Base-by-base conservation (phyloP, 768 basidiomycete species). In the Arthromyces matolae region DNA sequence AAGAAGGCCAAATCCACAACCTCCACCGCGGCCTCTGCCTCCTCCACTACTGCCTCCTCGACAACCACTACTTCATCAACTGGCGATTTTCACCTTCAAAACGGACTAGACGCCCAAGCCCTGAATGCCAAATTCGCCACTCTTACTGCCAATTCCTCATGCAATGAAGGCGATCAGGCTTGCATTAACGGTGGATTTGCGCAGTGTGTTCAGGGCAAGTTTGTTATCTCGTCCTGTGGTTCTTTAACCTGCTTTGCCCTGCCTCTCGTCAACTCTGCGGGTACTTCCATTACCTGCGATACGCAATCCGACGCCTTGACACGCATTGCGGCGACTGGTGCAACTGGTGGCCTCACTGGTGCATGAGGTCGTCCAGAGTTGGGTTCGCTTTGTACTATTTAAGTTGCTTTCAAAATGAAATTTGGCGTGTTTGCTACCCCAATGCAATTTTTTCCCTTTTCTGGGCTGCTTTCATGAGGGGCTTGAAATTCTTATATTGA, bases 241-340 rank as follows among this genome's bases (percentile, higher is more conserved):
- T 60, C 65, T 2, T 57, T 68, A 24, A 64, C 61, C 4, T 81
- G 79, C 42, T 68, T 68, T 24, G 78, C 78, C 4, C 71, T 81
- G 38, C 79, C 80, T 20, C 69, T 82, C 20, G 78, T 81, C 46
- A 78, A 79, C 64, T 67, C 62, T 24, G 47, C 70, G 9, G 80
- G 79, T 33, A 80, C 79, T 8, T 75, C 72, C 5, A 66, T 81
- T 50, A 66, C 75, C 10, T 82, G 80, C 63, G 71, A 70, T 13
- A 78, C 76, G 1, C 24, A 57, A 22, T 65, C 71, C 19, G 80
- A 81, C 59, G 73, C 74, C 12, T 49, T 51, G 14, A 64, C 71
- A 9, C 69, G 75, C 37, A 75, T 78, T 41, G 59, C 65, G 16
- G 67, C 64, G 6, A 70, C 73, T 29, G 73, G 71, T 27, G 70